These are phyloP conservation scores for Euphorbia lathyris DNA, from an alignment of 345 rosid genomes.

Conservation along the genomic window DNA sequence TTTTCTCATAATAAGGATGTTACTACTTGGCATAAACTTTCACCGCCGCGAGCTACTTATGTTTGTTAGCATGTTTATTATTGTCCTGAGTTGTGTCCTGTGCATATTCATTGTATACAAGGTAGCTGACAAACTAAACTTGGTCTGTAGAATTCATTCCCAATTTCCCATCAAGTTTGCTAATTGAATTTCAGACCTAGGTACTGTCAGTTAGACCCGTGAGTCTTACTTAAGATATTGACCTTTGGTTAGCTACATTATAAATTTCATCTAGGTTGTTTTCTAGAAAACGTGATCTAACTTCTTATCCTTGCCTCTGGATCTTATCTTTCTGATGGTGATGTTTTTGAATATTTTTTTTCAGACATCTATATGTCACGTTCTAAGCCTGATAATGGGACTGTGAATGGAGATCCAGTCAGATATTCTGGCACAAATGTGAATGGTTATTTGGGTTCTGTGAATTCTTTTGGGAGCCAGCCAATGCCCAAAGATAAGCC, in stretches of 20 bases:
- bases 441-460: conserved; percentile 49
- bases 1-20: conserved; percentile 9
- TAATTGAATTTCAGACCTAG: not conserved
- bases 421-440: conserved; percentile 47
- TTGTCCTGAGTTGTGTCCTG: not conserved
- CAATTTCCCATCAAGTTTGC: not conserved
- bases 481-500: conserved; percentile 52
- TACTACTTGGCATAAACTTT: not conserved
- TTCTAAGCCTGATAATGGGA: conserved; percentile 51
- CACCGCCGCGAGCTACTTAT: not conserved
- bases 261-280: not conserved
- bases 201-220: not conserved
- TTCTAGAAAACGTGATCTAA: not conserved
- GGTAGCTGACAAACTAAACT: no score
- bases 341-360: conserved; percentile 16
- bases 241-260: not conserved
- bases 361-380: conserved; percentile 65
- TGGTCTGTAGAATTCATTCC: not conserved
- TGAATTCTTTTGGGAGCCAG: conserved; percentile 46
- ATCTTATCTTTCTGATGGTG: conserved; percentile 3
- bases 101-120: no score
- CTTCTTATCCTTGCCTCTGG: not conserved
- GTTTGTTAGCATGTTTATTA: not conserved
- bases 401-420: conserved; percentile 51
- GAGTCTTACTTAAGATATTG: not conserved